phyloP scores from a whole-genome alignment of 2,329 filamentous ascomycete species.

The Epichloe uncinata region DNA sequence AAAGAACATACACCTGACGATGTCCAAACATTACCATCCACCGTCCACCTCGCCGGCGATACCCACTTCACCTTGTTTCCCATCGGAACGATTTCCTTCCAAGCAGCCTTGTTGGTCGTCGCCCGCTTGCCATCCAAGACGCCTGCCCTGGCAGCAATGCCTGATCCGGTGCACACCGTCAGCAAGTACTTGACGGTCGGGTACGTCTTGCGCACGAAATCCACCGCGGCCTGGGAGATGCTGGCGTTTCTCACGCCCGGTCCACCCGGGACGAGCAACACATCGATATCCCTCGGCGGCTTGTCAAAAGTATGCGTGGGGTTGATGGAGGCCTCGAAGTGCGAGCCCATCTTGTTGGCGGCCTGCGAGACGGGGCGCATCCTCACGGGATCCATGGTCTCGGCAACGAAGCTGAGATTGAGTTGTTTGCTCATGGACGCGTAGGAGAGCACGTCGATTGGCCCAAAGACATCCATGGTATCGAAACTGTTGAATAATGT shows the following conservation, averaged over 20 bases:
- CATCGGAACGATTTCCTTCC: slow-evolving; percentile 29
- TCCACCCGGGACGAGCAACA: slow-evolving; percentile 52
- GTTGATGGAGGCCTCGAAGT: slow-evolving; percentile 20
- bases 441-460: slow-evolving; percentile 30
- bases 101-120: slow-evolving; percentile 52
- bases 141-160: slow-evolving; percentile 41
- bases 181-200: slow-evolving; percentile 42
- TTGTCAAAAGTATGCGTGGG: slow-evolving; percentile 38
- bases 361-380: slow-evolving; percentile 15
- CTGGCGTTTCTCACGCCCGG: slow-evolving; percentile 25
- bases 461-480: slow-evolving; percentile 24
- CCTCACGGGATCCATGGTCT: slow-evolving; percentile 24
- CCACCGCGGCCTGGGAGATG: slow-evolving; percentile 21
- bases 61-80: slow-evolving; percentile 44
- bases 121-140: slow-evolving; percentile 45
- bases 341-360: slow-evolving; percentile 10
- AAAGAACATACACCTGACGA: slow-evolving; percentile 39
- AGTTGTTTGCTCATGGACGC: slow-evolving; percentile 20
- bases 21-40: slow-evolving; percentile 52
- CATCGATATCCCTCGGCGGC: slow-evolving; percentile 32
- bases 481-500: slow-evolving; percentile 6
- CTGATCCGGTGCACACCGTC: slow-evolving; percentile 52
- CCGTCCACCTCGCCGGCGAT: slow-evolving; percentile 46
- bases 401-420: slow-evolving; percentile 25
- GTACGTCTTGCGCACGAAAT: slow-evolving; percentile 27